A percentile compares a stretch with the other conserved stretches of the same genome.
Conservation (phyloP, 768 basidiomycete species). For the Nidularia sp. region DNA sequence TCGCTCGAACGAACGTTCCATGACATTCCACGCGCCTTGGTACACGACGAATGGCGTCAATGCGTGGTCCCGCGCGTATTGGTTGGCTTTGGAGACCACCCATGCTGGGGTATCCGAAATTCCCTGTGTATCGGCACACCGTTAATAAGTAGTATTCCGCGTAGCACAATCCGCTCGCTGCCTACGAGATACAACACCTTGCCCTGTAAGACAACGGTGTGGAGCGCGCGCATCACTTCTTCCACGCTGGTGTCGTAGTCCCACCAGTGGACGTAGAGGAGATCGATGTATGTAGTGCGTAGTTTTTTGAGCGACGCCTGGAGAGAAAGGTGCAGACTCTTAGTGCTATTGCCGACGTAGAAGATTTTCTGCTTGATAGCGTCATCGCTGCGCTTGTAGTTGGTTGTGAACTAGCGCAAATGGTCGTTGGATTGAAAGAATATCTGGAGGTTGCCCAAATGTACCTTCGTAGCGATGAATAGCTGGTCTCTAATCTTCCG, state of each 20-base stretch:
- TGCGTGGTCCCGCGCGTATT: constrained; percentile 1
- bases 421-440: background rate
- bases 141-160: no score
- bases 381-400: constrained; percentile 19
- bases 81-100: constrained; percentile 6
- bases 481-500: constrained; percentile 43
- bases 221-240: constrained; percentile 53
- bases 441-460: no score
- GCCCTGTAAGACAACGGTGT: constrained; percentile 44
- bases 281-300: constrained; percentile 27
- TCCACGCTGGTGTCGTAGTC: constrained; percentile 46
- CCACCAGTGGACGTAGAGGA: constrained; percentile 7
- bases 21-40: constrained; percentile 8
- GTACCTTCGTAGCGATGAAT: constrained; percentile 40
- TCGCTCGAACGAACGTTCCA: constrained; percentile 7
- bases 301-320: constrained; percentile 36
- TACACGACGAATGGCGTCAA: constrained; percentile 9
- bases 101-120: constrained; percentile 6
- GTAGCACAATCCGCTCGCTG: no score
- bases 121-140: constrained; percentile 4
- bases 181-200: constrained; percentile 37
- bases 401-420: constrained; percentile 17
- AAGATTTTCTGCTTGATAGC: constrained; percentile 23
- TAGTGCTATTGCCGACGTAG: constrained; percentile 34
- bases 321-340: constrained; percentile 8